phyloP scores from a whole-genome alignment of 768 basidiomycete genomes.

The Chalciporus sphaerocephalus region DNA sequence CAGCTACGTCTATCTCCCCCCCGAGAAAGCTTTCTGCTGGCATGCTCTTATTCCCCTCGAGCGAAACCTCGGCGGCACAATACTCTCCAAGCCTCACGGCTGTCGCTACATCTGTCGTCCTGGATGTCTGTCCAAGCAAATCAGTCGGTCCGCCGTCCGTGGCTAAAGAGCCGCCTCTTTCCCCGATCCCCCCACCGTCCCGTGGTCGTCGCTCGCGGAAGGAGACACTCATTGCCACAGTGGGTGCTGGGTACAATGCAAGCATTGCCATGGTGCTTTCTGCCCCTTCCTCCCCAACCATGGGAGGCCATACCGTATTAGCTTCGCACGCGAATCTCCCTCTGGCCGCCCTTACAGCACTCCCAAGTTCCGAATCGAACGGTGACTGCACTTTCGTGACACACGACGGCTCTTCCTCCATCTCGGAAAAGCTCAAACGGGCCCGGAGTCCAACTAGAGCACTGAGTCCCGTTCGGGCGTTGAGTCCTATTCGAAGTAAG shows the following conservation, averaged over 20 bases:
- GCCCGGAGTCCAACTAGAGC: conserved; percentile 19
- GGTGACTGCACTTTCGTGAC: not conserved
- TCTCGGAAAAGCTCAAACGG: conserved; percentile 1
- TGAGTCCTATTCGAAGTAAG: conserved; percentile 22
- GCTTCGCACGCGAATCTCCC: conserved; percentile 5
- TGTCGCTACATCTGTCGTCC: conserved; percentile 8
- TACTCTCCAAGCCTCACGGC: conserved; percentile 10
- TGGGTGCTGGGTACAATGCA: conserved; percentile 1
- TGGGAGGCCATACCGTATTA: conserved; percentile 1
- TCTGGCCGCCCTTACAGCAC: not conserved
- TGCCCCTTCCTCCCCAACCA: conserved; percentile 17
- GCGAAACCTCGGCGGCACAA: conserved; percentile 2
- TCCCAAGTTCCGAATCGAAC: not conserved
- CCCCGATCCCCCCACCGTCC: not conserved
- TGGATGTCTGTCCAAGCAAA: conserved; percentile 1
- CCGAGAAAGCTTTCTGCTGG: conserved; percentile 17
- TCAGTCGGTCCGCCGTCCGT: not conserved
- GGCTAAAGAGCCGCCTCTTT: not conserved
- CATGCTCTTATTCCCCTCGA: conserved; percentile 13
- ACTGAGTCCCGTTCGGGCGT: conserved; percentile 33
- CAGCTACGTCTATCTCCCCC: not conserved
- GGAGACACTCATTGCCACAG: conserved; percentile 6
- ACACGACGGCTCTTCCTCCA: not conserved
- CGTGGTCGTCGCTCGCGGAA: conserved; percentile 19
- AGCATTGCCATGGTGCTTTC: conserved; percentile 26